Evolutionary conservation across 2,329 filamentous ascomycete genomes (phyloP), one percentile per base, ranked within the genome.

Genomic region (Lasiodiplodia citricola): DNA sequence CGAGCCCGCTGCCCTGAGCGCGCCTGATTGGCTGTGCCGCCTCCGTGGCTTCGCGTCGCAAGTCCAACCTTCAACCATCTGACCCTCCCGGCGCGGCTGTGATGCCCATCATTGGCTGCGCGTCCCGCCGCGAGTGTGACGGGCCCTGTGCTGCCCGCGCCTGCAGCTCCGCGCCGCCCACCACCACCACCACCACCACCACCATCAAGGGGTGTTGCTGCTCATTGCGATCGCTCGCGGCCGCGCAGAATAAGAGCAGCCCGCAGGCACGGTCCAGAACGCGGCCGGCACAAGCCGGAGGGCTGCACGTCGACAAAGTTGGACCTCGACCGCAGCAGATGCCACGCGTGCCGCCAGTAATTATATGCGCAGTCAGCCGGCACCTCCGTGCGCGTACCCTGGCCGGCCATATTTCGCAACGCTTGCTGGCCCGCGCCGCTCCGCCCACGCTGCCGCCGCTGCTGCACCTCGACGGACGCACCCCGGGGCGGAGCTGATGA

Each of bases 221-320:
- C 58, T 50, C 60, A 64, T 64, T 64, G 60, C 60, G 60, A 64
- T 64, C 60, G 60, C 60, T 64, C 60, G 25, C 41, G 18, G 44
- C 60, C n/a, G 10, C 10, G 28, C 60, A 31, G 44, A 28, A 37
- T 64, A 18, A 18, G 60, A 37, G 60, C 60, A 38, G 13, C 44
- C 38, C 60, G 60, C 18, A 7, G 41, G 60, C 60, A 64, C 60
- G 44, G 60, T 38, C 60, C 60, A 51, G 60, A 64, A 37, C 58
- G 25, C 23, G 41, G 16, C 58, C 58, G 58, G 58, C 41, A 62
- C 28, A 37, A 51, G 44, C 60, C 47, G 60, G 44, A 52, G 28
- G 37, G 23, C 37, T 64, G 60, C 58, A 62, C 8, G 13, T 60
- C 23, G 57, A 60, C 57, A 38, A 60, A 38, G 47, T 13, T 38